Evolutionary conservation across 148 eudicot species (phyloP), one percentile per base, ranked within the genome.

Genomic region (Chenopodium album): DNA sequence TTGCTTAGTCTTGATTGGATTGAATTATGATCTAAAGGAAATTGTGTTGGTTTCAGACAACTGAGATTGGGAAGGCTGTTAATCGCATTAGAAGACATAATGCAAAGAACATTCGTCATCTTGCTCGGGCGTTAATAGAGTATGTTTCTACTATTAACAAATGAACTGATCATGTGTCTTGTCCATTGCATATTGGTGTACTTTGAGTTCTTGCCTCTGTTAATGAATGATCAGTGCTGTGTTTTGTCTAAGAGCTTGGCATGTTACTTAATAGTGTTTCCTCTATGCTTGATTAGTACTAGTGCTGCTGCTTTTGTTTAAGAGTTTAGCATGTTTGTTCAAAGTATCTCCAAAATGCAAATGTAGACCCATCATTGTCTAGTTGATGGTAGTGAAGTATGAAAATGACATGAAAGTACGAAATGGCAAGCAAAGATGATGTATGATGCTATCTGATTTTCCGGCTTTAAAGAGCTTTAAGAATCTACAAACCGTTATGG

Each of bases 11-110:
- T 48, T 41, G 71, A 14, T 83, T 52, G 31, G 37, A 80, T 65
- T 80, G 16, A 32, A 31, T 62, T 65, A 56, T 80, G 64, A 44
- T 78, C 50, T 76, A 56, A 73, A 71, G 34, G 47, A 16, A 54
- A 17, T 71, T 28, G 56, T 85, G 70, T 81, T 81, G 67, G 44
- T 63, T 87, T 84, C 91, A 96, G 99, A 89, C 88, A 66, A 94
- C 99, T 0, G 95, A 94, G 88, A 96, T 96, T 80, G 99, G 99
- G 69, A 94, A 91, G 87, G 87, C 93, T 65, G 99, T 94, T 65
- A 92, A 89, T 80, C 77, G 73, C 82, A 88, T 96, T 34, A 83
- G 89, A 77, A 94, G 84, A 84, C 97, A 91, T 85, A 80, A 80
- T 47, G 89, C 91, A 62, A 80, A 85, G 85, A 86, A 92, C 73